Evolutionary conservation across 2,329 filamentous ascomycete genomes (phyloP), one percentile per base, ranked within the genome.

Genomic region (Alternaria gaisen): DNA sequence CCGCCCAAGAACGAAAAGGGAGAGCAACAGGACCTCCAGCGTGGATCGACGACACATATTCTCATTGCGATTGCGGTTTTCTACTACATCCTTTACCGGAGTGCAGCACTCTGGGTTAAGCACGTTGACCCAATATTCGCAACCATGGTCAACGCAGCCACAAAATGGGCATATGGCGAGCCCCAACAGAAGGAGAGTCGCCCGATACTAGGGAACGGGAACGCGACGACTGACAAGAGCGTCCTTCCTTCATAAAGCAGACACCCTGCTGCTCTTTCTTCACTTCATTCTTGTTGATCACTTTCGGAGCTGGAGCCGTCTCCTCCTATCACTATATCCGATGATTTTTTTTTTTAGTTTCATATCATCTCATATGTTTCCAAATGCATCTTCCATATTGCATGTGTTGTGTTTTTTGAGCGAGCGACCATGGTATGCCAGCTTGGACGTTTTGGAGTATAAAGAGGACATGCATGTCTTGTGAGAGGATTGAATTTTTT

Each of bases 51-150:
- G 11, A 65, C 69, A 4, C 77, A 79, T 50, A 66, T 77, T 14
- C 69, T 75, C 34, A 69, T 77, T 20, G 75, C 75, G n/a, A 68
- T 78, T 36, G 71, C 54, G 10, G 46, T 77, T 2, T 79, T 78
- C 57, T 78, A 73, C 63, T 78, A 77, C 54, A 61, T 78, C 30
- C 64, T 78, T 1, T 78, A 79, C 60, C 72, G 76, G 20, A 51
- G 63, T 2, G 76, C 76, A 2, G 64, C 70, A 12, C 66, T 77
- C 14, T 79, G 77, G 76, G 67, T 76, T 3, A 68, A 69, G 44
- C 66, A 77, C 51, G 55, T 79, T n/a, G 77, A 79, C 46, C 77
- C 77, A 3, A 38, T 76, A 11, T 78, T 72, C 66, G 76, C 68
- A 0, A 75, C 73, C 40, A 52, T 75, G 3, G 70, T 73, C 51